These are phyloP conservation scores for Penicillium bialowiezense DNA, from an alignment of 495 filamentous ascomycete species.

Conservation along the genomic window DNA sequence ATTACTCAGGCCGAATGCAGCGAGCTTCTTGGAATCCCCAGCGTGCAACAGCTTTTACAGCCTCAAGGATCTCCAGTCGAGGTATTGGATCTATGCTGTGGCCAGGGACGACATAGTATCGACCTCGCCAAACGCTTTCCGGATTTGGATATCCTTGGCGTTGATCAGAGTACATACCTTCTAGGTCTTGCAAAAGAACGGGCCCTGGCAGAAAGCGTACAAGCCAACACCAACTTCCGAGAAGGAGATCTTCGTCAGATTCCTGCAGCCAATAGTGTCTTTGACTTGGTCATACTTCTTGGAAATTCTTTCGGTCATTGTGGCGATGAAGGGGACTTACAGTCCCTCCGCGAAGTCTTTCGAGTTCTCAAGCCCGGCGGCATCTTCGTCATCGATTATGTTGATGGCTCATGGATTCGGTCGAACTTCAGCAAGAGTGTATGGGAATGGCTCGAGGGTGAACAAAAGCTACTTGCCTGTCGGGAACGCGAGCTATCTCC, in stretches of 20 bases:
- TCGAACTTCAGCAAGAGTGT: too few species aligned
- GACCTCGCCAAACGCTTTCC: neutral
- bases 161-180: neutral
- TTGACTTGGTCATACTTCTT: neutral
- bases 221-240: neutral
- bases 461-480: too few species aligned
- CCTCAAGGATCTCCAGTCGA: neutral
- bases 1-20: neutral
- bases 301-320: neutral
- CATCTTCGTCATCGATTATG: neutral
- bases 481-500: too few species aligned
- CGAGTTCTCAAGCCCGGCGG: neutral
- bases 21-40: neutral
- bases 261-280: neutral
- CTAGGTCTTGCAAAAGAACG: neutral
- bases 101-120: neutral
- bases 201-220: neutral
- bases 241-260: neutral
- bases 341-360: neutral
- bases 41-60: neutral
- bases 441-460: too few species aligned
- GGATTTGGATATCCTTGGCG: neutral
- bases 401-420: too few species aligned
- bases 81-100: neutral
- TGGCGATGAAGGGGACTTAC: neutral